Evolutionary conservation across 352 stramenopile genomes (phyloP).

Genomic region (Blastocystis sp.): DNA sequence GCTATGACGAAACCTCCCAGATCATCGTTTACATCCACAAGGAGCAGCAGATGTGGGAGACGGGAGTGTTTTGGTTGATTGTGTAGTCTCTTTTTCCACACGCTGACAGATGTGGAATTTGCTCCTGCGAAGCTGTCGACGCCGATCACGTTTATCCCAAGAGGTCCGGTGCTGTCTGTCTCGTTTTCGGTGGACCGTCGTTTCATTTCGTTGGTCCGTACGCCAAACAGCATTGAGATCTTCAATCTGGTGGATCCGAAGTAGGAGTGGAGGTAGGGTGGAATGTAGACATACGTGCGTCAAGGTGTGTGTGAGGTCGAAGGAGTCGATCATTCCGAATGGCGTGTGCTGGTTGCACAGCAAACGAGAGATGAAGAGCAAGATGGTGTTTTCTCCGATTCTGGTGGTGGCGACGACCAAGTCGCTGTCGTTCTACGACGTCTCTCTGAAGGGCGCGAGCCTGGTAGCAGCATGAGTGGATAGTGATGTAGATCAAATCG

Average conservation of each 20-base stretch:
- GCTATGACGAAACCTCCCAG: slow-evolving; percentile 24
- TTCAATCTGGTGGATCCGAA: slow-evolving; percentile 50
- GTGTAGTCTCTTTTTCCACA: slow-evolving; percentile 46
- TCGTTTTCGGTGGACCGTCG: slow-evolving; percentile 37
- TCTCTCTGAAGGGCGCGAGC: background rate
- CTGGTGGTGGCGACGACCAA: slow-evolving; percentile 8
- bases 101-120: background rate
- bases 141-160: slow-evolving; percentile 37
- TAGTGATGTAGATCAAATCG: slow-evolving; percentile 2
- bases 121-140: slow-evolving; percentile 16
- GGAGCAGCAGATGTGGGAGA: slow-evolving; percentile 3
- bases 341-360: slow-evolving; percentile 16
- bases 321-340: slow-evolving; percentile 12
- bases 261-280: background rate
- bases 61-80: background rate
- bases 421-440: slow-evolving; percentile 39
- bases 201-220: slow-evolving; percentile 37
- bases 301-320: slow-evolving; percentile 15
- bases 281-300: slow-evolving; percentile 41
- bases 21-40: slow-evolving; percentile 41
- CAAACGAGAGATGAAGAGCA: slow-evolving; percentile 5
- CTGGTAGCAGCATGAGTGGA: background rate
- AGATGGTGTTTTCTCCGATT: slow-evolving; percentile 36
- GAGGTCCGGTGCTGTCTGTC: background rate
- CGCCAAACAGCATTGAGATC: background rate